Conservation (phyloP, 2,329 filamentous ascomycete genomes). For the Xylariaceae sp. region DNA sequence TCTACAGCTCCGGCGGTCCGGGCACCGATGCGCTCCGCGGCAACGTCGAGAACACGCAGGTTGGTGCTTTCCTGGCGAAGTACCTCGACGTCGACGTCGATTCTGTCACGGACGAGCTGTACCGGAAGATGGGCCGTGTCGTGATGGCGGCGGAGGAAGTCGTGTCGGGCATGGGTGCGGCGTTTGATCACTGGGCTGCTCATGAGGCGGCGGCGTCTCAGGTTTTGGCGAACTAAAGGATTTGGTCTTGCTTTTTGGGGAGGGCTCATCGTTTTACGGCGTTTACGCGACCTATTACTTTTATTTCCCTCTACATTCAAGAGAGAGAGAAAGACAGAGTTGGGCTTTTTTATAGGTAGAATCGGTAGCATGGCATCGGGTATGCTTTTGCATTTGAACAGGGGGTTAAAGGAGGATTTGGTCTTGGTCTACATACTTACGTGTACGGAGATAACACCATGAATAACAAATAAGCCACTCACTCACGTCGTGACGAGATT, state of each 20-base stretch:
- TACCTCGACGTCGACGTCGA: slow-evolving; percentile 80
- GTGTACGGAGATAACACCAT: not conserved
- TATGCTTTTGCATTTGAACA: too few relatives aligned
- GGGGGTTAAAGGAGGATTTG: too few relatives aligned
- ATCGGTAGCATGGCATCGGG: too few relatives aligned
- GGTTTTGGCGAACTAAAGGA: not conserved
- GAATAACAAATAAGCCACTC: not conserved
- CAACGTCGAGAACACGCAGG: slow-evolving; percentile 92
- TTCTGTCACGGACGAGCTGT: slow-evolving; percentile 69
- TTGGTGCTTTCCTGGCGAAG: slow-evolving; percentile 72
- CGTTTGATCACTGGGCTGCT: slow-evolving; percentile 27
- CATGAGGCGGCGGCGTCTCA: slow-evolving; percentile 25
- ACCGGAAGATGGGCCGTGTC: slow-evolving; percentile 45
- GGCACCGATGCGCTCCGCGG: slow-evolving; percentile 62
- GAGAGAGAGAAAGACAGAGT: too few relatives aligned
- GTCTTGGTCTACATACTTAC: not conserved
- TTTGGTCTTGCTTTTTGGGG: not conserved
- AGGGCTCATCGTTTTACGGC: not conserved
- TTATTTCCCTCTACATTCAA: too few relatives aligned
- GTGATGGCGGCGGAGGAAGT: slow-evolving; percentile 14
- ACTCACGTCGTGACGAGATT: not conserved
- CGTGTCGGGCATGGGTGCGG: not conserved
- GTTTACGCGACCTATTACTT: not conserved
- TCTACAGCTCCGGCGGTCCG: slow-evolving; percentile 73
- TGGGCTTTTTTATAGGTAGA: too few relatives aligned